A percentile compares a stretch with the other conserved stretches of the same genome.
Conservation (phyloP, 345 rosid genomes). For the Hypericum androsaemum region DNA sequence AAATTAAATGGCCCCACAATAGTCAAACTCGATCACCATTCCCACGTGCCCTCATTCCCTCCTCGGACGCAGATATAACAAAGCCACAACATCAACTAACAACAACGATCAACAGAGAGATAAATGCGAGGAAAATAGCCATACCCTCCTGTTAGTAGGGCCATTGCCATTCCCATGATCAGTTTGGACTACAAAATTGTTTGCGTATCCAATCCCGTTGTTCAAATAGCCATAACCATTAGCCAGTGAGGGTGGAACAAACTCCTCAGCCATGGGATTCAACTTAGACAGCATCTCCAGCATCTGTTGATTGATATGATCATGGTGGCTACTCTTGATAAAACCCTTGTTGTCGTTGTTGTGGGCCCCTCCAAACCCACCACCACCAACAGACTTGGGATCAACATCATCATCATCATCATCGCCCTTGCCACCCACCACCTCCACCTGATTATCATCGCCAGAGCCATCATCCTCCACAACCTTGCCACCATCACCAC, state of each 20-base stretch:
- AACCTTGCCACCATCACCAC: slow-evolving; percentile 12
- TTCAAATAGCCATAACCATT: slow-evolving; percentile 27
- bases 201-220: slow-evolving; percentile 50
- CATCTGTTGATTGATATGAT: slow-evolving; percentile 44
- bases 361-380: slow-evolving; percentile 12
- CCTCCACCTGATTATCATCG: slow-evolving; percentile 17
- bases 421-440: no score
- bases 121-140: not conserved
- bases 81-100: not conserved
- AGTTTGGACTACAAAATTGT: slow-evolving; percentile 41
- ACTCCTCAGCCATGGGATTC: slow-evolving; percentile 94
- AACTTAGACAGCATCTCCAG: slow-evolving; percentile 74
- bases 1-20: not conserved
- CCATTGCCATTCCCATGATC: slow-evolving; percentile 44
- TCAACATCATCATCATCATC: not conserved
- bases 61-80: not conserved
- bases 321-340: no score
- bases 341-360: not conserved
- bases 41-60: not conserved
- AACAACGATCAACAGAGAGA: not conserved
- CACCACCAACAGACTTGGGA: slow-evolving; percentile 16
- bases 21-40: slow-evolving; percentile 5
- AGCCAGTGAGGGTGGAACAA: slow-evolving; percentile 74
- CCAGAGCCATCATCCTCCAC: slow-evolving; percentile 1
- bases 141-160: slow-evolving; percentile 59